A percentile compares a stretch with the other conserved stretches of the same genome.
These are phyloP conservation scores for Athelia psychrophila DNA, from an alignment of 1,284 basidiomycete genomes.

Conservation along the genomic window DNA sequence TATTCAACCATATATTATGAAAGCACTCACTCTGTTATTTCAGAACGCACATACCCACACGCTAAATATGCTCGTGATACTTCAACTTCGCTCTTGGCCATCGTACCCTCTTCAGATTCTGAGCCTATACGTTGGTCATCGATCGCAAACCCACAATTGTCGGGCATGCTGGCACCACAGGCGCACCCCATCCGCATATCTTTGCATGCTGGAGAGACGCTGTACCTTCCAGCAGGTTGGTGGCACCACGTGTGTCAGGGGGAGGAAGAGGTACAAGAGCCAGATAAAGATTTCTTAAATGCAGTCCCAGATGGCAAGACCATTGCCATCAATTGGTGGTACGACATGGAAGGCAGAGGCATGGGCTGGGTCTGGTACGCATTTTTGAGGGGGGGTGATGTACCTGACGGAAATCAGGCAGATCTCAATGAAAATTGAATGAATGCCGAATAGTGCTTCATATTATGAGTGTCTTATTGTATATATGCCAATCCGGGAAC, in stretches of 20 bases:
- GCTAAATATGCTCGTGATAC: slow-evolving; percentile 54
- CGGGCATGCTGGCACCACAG: slow-evolving; percentile 41
- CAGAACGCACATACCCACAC: slow-evolving; percentile 70
- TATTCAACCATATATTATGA: slow-evolving; percentile 7
- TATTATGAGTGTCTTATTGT: too few species aligned
- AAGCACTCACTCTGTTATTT: slow-evolving; percentile 1
- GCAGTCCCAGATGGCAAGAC: slow-evolving; percentile 42
- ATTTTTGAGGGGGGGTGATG: slow-evolving; percentile 51
- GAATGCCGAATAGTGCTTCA: too few species aligned
- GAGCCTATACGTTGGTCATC: slow-evolving; percentile 72
- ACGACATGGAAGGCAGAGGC: slow-evolving; percentile 73
- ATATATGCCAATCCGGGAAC: too few species aligned
- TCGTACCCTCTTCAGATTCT: slow-evolving; percentile 42
- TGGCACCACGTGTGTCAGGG: slow-evolving; percentile 84
- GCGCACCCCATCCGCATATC: slow-evolving; percentile 66
- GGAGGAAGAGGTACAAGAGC: neutral
- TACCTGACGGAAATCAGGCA: slow-evolving; percentile 33
- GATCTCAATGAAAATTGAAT: slow-evolving; percentile 21
- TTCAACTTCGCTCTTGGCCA: slow-evolving; percentile 32
- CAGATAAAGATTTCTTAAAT: neutral
- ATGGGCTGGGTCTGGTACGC: slow-evolving; percentile 65
- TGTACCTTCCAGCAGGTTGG: slow-evolving; percentile 91
- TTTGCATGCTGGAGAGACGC: slow-evolving; percentile 68
- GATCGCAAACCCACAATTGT: slow-evolving; percentile 50
- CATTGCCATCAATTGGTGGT: slow-evolving; percentile 90